Conservation (phyloP, 1,284 basidiomycete species). For the Cerioporus squamosus region DNA sequence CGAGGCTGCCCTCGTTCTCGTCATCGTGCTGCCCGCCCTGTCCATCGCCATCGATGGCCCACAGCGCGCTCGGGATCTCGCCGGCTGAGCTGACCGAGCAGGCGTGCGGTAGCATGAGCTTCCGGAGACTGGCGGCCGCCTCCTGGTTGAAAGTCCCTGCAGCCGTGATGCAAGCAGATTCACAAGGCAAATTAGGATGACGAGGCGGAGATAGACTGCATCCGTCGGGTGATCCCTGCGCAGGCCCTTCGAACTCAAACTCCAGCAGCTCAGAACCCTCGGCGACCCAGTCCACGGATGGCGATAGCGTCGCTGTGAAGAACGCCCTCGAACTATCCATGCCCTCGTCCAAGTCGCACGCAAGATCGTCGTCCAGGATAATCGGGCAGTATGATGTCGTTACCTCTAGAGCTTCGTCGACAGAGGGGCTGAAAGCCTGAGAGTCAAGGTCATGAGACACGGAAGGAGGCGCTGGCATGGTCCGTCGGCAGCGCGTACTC, state of each 20-base stretch:
- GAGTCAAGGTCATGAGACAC: neutral
- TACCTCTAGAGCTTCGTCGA: neutral
- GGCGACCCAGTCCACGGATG: neutral
- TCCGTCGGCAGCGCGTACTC: neutral
- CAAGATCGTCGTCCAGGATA: conserved; percentile 20
- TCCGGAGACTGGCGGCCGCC: neutral
- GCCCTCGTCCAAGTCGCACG: neutral
- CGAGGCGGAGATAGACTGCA: neutral
- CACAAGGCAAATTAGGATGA: too few relatives aligned
- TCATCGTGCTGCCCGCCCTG: conserved; percentile 11
- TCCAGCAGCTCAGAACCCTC: neutral
- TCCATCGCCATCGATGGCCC: conserved; percentile 14
- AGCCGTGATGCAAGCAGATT: too few relatives aligned
- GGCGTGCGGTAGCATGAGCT: neutral
- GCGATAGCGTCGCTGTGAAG: neutral
- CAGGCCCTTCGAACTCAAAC: neutral
- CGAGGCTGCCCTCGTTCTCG: conserved; percentile 22
- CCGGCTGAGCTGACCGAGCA: neutral
- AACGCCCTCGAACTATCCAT: conserved; percentile 1
- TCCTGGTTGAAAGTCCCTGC: neutral
- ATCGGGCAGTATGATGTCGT: conserved; percentile 11
- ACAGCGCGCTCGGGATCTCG: neutral
- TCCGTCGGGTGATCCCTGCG: conserved; percentile 15
- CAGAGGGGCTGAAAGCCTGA: neutral
- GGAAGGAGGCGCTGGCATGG: neutral